Conservation (phyloP, 208 protist species). For the Acanthamoeba quina region DNA sequence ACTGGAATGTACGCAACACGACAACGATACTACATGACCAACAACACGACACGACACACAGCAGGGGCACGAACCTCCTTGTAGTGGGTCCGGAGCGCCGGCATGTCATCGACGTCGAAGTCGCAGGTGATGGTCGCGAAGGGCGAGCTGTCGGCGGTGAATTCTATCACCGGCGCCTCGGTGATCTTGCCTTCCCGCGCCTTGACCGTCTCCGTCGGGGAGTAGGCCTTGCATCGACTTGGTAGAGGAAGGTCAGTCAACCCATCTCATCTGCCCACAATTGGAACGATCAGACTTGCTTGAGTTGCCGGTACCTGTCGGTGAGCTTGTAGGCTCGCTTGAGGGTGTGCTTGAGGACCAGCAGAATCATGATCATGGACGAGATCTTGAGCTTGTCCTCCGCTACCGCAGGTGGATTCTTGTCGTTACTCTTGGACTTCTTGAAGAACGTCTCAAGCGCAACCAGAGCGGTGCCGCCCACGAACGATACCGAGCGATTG, state of each 20-base stretch:
- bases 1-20: too few species aligned
- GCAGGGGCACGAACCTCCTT: conserved; percentile 22
- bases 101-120: conserved; percentile 38
- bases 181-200: conserved; percentile 46
- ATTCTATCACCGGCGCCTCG: conserved; percentile 25
- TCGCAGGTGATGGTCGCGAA: conserved; percentile 31
- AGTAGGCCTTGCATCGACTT: conserved; percentile 64
- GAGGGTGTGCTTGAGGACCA: conserved; percentile 65
- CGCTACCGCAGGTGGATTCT: neutral
- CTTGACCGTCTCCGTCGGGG: conserved; percentile 38
- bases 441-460: conserved; percentile 44
- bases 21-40: too few species aligned
- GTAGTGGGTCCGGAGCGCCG: conserved; percentile 7
- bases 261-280: neutral
- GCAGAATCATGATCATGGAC: conserved; percentile 60
- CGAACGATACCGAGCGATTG: conserved; percentile 53
- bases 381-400: conserved; percentile 66
- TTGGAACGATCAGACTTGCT: neutral
- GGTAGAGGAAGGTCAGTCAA: neutral
- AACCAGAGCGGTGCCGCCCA: conserved; percentile 34
- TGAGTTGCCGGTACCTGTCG: conserved; percentile 33
- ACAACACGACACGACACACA: neutral
- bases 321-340: conserved; percentile 61
- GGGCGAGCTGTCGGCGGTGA: conserved; percentile 40
- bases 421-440: neutral